Evolutionary conservation across 2,329 filamentous ascomycete genomes (phyloP).

Genomic region (Massarina eburnea): DNA sequence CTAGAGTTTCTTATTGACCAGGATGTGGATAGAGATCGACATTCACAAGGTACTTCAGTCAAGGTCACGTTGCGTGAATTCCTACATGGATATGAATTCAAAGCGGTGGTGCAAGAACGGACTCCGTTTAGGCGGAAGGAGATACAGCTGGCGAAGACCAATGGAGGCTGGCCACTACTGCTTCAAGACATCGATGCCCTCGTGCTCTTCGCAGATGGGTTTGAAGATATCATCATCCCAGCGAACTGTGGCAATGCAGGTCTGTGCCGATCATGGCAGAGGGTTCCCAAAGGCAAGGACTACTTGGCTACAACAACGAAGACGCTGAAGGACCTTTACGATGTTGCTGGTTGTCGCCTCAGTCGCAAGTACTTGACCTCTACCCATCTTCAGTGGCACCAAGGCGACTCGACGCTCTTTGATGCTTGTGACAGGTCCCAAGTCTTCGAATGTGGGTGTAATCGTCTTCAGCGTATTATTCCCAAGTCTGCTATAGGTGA

Average conservation of each 20-base stretch:
- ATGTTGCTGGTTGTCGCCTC: constrained; percentile 15
- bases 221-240: constrained; percentile 17
- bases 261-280: constrained; percentile 13
- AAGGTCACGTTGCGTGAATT: constrained; percentile 3
- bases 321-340: constrained; percentile 13
- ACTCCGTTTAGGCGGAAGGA: constrained; percentile 14
- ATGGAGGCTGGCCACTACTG: constrained; percentile 17
- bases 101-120: constrained; percentile 16
- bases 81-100: constrained; percentile 17
- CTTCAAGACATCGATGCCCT: constrained; percentile 17
- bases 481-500: constrained; percentile 9
- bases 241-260: not conserved
- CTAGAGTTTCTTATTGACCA: constrained; percentile 19
- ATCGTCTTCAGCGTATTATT: constrained; percentile 14
- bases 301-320: constrained; percentile 14
- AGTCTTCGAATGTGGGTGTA: constrained; percentile 5
- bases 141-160: constrained; percentile 7
- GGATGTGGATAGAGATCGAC: constrained; percentile 9
- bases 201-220: constrained; percentile 20
- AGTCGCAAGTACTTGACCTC: constrained; percentile 14
- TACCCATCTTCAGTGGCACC: constrained; percentile 17
- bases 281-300: constrained; percentile 12
- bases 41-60: constrained; percentile 5
- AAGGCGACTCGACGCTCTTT: constrained; percentile 12
- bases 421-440: constrained; percentile 6